Evolutionary conservation across 202 grass and related monocot species (phyloP).

Genomic region (Elaeis oleifera): DNA sequence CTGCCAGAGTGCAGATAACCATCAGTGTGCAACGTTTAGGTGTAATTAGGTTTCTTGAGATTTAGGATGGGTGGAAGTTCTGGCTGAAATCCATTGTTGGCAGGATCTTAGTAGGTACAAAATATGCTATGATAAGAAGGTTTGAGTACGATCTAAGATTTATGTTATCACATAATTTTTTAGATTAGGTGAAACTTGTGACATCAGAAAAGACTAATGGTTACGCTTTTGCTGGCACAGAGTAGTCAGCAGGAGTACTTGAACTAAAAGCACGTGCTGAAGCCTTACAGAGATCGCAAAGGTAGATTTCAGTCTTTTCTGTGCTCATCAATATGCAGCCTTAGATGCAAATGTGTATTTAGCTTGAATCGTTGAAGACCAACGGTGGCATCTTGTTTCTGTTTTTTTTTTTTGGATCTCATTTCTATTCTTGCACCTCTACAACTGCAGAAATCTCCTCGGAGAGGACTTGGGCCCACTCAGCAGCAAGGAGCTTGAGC

Average conservation of each 20-base stretch:
- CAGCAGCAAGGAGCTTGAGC: conserved; percentile 25
- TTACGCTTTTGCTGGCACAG: conserved; percentile 32
- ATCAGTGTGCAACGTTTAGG: too few species aligned
- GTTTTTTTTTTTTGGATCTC: too few species aligned
- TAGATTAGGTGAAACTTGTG: too few species aligned
- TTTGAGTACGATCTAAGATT: too few species aligned
- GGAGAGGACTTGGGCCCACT: conserved; percentile 59
- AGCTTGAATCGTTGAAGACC: conserved; percentile 12
- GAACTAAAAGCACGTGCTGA: conserved; percentile 62
- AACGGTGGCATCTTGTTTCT: neutral
- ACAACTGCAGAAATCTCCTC: conserved; percentile 11
- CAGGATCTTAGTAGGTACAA: too few species aligned
- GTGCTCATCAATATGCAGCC: neutral
- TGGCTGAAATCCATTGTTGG: too few species aligned
- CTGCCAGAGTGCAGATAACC: too few species aligned
- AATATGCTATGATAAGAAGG: too few species aligned
- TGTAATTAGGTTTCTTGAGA: too few species aligned
- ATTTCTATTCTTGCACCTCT: neutral
- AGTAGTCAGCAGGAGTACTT: conserved; percentile 79
- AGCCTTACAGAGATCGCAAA: conserved; percentile 63
- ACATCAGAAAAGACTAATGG: too few species aligned
- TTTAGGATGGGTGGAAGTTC: too few species aligned
- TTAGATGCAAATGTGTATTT: neutral
- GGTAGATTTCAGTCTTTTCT: conserved; percentile 20
- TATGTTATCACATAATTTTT: too few species aligned